Base-by-base conservation (phyloP, 176 grass and related monocot genomes). In the Eragrostis curvula region DNA sequence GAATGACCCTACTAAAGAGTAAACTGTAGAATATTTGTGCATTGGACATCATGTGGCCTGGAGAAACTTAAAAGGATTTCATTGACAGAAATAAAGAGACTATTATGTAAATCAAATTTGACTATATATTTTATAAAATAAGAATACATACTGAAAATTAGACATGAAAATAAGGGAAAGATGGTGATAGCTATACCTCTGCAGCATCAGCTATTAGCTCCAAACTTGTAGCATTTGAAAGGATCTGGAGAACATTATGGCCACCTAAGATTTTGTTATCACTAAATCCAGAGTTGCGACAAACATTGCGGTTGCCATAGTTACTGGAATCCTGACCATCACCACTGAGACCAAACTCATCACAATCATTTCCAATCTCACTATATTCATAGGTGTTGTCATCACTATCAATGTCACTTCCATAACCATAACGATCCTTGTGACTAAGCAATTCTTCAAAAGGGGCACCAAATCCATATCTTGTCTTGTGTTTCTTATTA, bases 171-270 rank as follows among this genome's bases (percentile, higher is more conserved):
- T 44, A 56, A 58, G 18, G 0, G 21, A 80, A 50, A 58, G 10
- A 12, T 60, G 10, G 57, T 60, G n/a, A 41, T 20, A 74, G n/a
- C 0, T 67, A 66, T 86, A 86, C 70, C 77, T 86, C 77, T 40
- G 50, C 50, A 32, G 25, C 25, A 68, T 25, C 21, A 75, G 60
- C 85, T 23, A 87, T 59, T 16, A 87, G 62, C 63, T 87, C 85
- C 51, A 87, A 58, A 68, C n/a, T 68, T 68, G 21, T 75, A 48
- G 70, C 70, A 75, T 87, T 81, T 5, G 62, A 75, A 8, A 81
- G 10, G 71, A 21, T 81, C 41, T 18, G 21, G 9, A 78, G 66
- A 59, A 52, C 29, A 29, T 71, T 81, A 29, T 56, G 29, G 5
- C 85, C 78, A 28, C 85, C 78, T 28, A 25, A 6, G 73, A 80